phyloP scores from a whole-genome alignment of 2,329 filamentous ascomycete genomes.

The Diaporthe helianthi region DNA sequence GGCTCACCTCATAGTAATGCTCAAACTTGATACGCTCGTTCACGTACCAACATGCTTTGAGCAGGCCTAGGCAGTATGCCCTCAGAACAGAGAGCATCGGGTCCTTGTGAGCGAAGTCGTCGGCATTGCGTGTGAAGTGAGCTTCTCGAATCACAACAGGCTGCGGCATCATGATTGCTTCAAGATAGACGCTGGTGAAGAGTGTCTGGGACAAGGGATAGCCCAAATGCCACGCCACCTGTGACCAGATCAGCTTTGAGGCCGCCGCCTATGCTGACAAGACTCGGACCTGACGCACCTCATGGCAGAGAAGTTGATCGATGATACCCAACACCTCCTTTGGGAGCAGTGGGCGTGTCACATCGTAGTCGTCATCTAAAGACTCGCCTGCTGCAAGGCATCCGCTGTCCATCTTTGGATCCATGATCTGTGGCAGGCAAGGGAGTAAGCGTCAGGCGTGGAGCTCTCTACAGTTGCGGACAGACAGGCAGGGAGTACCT shows the following conservation, averaged over 20 bases:
- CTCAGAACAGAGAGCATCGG: conserved; percentile 72
- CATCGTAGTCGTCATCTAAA: conserved; percentile 84
- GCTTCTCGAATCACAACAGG: conserved; percentile 70
- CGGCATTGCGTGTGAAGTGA: conserved; percentile 59
- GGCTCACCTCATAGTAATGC: conserved; percentile 82
- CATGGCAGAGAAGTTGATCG: conserved; percentile 88
- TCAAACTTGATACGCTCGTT: conserved; percentile 80
- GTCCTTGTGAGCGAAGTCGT: conserved; percentile 43
- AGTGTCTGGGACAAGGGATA: conserved; percentile 94
- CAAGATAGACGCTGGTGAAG: conserved; percentile 91
- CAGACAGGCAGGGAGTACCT: conserved; percentile 53
- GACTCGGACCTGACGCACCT: conserved; percentile 60
- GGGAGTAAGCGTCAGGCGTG: conserved; percentile 7
- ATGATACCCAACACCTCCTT: conserved; percentile 91
- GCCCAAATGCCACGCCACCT: conserved; percentile 98
- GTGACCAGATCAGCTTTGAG: conserved; percentile 23
- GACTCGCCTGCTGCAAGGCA: conserved; percentile 78
- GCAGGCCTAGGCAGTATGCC: conserved; percentile 83
- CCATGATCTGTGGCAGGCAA: conserved; percentile 78
- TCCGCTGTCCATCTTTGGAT: conserved; percentile 98
- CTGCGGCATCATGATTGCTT: conserved; percentile 77
- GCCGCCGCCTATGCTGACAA: too few relatives aligned
- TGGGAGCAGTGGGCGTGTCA: conserved; percentile 70
- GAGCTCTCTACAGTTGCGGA: neutral
- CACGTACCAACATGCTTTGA: conserved; percentile 84